These are phyloP conservation scores for Persicaria maculosa DNA, from an alignment of 148 eudicot genomes.

Conservation along the genomic window DNA sequence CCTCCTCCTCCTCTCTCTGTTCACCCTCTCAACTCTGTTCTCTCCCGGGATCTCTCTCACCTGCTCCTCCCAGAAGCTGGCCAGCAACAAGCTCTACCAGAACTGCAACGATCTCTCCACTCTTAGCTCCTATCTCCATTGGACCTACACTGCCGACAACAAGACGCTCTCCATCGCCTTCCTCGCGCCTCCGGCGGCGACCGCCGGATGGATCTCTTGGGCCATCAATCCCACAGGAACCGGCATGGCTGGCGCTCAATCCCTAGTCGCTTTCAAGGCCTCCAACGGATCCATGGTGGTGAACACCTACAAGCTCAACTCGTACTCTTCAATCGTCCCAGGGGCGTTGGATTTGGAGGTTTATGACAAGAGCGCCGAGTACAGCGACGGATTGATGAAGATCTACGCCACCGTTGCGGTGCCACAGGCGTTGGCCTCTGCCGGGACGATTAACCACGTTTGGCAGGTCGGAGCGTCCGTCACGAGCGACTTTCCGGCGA, in stretches of 20 bases:
- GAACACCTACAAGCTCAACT: constrained; percentile 39
- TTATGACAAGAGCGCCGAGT: constrained; percentile 32
- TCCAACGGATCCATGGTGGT: constrained; percentile 38
- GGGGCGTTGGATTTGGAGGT: constrained; percentile 30
- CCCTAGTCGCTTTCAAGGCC: constrained; percentile 41
- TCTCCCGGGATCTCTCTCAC: constrained; percentile 33
- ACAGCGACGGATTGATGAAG: constrained; percentile 25
- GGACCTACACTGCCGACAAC: constrained; percentile 36
- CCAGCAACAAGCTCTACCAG: constrained; percentile 26
- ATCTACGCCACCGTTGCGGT: constrained; percentile 41
- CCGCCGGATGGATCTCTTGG: constrained; percentile 73
- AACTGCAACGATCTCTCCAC: constrained; percentile 43
- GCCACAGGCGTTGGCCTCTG: constrained; percentile 18
- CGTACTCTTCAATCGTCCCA: constrained; percentile 19
- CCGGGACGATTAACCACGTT: constrained; percentile 41
- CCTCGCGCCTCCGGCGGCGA: constrained; percentile 33
- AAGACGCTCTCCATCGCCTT: constrained; percentile 57
- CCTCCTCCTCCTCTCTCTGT: constrained; percentile 11
- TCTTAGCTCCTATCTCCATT: constrained; percentile 50
- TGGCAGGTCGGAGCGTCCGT: constrained; percentile 73
- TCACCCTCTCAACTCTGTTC: constrained; percentile 10
- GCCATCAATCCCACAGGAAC: constrained; percentile 57
- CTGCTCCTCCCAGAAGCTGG: constrained; percentile 45
- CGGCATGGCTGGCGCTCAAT: constrained; percentile 62
- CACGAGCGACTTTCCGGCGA: constrained; percentile 28